A percentile compares a stretch with the other conserved stretches of the same genome.
Evolutionary conservation across 2,329 filamentous ascomycete species (phyloP).

Genomic region (Onygenales sp.): DNA sequence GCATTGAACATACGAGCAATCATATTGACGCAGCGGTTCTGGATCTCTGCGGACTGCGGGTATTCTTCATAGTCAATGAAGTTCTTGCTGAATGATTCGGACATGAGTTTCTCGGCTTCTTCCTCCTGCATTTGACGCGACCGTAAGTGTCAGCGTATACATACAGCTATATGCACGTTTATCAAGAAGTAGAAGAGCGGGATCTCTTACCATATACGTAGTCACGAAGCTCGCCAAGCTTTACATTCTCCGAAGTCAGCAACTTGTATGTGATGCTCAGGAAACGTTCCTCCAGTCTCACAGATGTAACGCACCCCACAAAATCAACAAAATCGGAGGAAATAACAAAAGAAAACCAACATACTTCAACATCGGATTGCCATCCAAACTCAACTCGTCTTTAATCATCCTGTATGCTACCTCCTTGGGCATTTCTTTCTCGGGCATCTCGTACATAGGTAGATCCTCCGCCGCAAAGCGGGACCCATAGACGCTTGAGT

Average conservation of each 20-base stretch:
- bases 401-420: slow-evolving; percentile 96
- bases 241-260: background rate
- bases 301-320: background rate
- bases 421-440: slow-evolving; percentile 79
- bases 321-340: background rate
- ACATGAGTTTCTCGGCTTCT: slow-evolving; percentile 92
- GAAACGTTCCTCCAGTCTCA: background rate
- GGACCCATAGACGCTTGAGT: slow-evolving; percentile 79
- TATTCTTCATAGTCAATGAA: slow-evolving; percentile 89
- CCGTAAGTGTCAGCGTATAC: background rate
- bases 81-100: slow-evolving; percentile 85
- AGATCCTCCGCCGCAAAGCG: slow-evolving; percentile 73
- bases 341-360: slow-evolving; percentile 5
- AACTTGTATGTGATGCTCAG: background rate
- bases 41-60: slow-evolving; percentile 70
- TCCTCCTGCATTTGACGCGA: slow-evolving; percentile 57
- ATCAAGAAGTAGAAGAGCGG: background rate
- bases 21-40: slow-evolving; percentile 87
- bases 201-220: slow-evolving; percentile 73
- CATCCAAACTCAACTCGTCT: slow-evolving; percentile 84
- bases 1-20: slow-evolving; percentile 84
- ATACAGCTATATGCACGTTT: background rate
- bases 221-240: slow-evolving; percentile 90
- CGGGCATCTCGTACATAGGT: slow-evolving; percentile 77
- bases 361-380: slow-evolving; percentile 68